These are phyloP conservation scores for Hypericum androsaemum DNA, from an alignment of 345 rosid genomes.

Conservation along the genomic window DNA sequence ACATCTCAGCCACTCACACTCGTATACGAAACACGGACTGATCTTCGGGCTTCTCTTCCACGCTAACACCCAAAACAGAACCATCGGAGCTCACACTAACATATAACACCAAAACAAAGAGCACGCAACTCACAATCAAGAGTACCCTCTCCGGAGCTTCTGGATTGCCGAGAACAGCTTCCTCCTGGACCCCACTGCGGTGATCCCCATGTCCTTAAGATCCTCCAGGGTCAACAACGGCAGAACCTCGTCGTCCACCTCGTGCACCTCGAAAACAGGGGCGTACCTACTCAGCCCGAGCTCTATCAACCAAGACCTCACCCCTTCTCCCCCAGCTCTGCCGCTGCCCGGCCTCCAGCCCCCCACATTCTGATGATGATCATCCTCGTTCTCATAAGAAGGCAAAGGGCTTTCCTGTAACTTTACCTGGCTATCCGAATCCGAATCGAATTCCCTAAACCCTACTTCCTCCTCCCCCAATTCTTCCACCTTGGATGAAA, in stretches of 20 bases:
- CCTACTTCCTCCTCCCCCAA: constrained; percentile 14
- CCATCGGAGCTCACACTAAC: too few species aligned
- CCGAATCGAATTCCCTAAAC: constrained; percentile 35
- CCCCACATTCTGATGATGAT: background rate
- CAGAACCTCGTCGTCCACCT: constrained; percentile 76
- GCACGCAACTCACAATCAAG: constrained; percentile 21
- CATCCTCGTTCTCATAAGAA: constrained; percentile 29
- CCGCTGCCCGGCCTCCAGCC: constrained; percentile 18
- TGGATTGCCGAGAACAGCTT: constrained; percentile 72
- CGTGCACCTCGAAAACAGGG: constrained; percentile 75
- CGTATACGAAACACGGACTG: too few species aligned
- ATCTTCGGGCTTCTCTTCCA: too few species aligned
- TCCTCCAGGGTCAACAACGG: constrained; percentile 79
- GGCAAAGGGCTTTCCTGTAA: constrained; percentile 44
- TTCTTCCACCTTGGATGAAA: constrained; percentile 32
- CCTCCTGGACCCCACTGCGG: constrained; percentile 79
- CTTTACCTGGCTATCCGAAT: constrained; percentile 54
- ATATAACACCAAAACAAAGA: background rate
- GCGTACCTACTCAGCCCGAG: constrained; percentile 70
- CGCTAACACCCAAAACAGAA: too few species aligned
- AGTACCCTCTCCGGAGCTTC: constrained; percentile 68
- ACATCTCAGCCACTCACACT: too few species aligned
- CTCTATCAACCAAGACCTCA: constrained; percentile 54
- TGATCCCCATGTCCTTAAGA: constrained; percentile 85
- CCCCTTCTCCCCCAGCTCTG: constrained; percentile 37